Evolutionary conservation across 768 basidiomycete species (phyloP), one percentile per base, ranked within the genome.

Genomic region (Glaciozyma martinii): DNA sequence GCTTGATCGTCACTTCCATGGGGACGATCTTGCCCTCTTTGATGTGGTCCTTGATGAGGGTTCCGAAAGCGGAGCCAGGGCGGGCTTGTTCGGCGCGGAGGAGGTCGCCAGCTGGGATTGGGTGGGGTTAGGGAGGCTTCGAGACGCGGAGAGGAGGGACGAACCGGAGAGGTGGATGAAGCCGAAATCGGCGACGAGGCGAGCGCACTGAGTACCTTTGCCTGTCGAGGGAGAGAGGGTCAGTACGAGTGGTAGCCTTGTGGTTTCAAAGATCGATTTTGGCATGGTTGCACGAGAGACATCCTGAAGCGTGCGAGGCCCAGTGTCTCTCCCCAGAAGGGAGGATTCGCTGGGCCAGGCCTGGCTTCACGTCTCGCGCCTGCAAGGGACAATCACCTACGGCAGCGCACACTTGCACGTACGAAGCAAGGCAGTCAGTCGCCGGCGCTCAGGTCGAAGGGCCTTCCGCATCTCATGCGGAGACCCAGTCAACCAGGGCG

Each of bases 141-240:
- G 54, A 52, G 55, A 10, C 13, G n/a, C 61, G 43, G 47, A 3
- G 47, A 54, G 52, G 33, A 19, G 56, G 63, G 57, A 70, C 80
- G 71, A 71, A 91, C 92, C 92, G 52, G 91, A 95, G 53, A 99
- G 84, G 79, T 99, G 95, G 71, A 84, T 86, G 76, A 98, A 98
- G 60, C 82, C 81, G 74, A 88, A 93, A 60, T 89, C 87, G 54
- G 85, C 72, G 19, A 97, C 93, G 57, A 98, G 85, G 60, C 80
- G 82, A 30, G 80, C 82, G 75, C 92, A 97, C 76, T 98, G 95
- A 0, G 95, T 98, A 53, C 95, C 95, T 76, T 98, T 98, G 65
- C 93, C 93, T 93, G 69, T 33, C 15, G 30, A 37, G 23, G 12
- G 13, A 25, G 37, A 25, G 3, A 9, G 46, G 12, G 46, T 47